Conservation (phyloP, 306 rosid species). For the Sesbania bispinosa region DNA sequence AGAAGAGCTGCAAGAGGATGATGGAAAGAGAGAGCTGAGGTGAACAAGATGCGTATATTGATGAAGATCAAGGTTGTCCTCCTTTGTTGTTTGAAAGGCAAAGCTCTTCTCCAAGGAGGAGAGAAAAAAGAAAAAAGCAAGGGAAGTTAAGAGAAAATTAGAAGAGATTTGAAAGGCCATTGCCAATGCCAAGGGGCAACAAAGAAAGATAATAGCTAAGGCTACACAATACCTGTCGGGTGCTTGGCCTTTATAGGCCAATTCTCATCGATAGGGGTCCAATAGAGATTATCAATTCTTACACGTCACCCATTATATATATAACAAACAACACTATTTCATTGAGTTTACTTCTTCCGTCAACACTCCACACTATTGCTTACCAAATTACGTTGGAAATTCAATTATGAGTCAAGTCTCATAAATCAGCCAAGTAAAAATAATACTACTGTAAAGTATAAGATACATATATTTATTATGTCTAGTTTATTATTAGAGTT, state of each 20-base stretch:
- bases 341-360: not conserved
- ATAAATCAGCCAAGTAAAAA: too few relatives aligned
- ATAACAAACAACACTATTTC: not conserved
- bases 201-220: too few relatives aligned
- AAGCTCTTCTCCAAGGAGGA: slow-evolving; percentile 8
- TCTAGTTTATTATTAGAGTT: too few relatives aligned
- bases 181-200: too few relatives aligned
- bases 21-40: slow-evolving; percentile 48
- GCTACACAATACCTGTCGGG: not conserved
- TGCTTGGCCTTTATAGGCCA: slow-evolving; percentile 30
- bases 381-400: too few relatives aligned
- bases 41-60: too few relatives aligned
- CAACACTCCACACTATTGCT: not conserved
- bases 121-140: not conserved
- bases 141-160: slow-evolving; percentile 6
- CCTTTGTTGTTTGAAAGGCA: slow-evolving; percentile 21
- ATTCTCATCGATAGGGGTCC: not conserved
- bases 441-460: too few relatives aligned
- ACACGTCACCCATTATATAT: slow-evolving; percentile 11
- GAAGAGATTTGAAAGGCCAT: slow-evolving; percentile 20
- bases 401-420: too few relatives aligned
- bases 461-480: too few relatives aligned
- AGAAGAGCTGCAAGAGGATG: slow-evolving; percentile 47
- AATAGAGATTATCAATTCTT: not conserved
- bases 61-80: slow-evolving; percentile 8